These are phyloP conservation scores for Parafenestella ontariensis DNA, from an alignment of 2,329 filamentous ascomycete species.

Conservation along the genomic window DNA sequence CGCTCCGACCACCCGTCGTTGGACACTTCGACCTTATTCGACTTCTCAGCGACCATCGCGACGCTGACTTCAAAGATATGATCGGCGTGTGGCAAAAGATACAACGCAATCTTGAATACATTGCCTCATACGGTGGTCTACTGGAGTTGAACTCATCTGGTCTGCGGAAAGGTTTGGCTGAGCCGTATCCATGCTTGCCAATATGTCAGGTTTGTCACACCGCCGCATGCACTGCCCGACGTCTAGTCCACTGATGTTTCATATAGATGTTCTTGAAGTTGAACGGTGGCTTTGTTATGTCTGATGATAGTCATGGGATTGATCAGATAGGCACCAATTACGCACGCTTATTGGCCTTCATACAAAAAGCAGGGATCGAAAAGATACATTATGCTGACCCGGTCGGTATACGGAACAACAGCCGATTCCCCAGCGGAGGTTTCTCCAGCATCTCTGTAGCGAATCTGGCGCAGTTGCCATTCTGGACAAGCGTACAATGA, in stretches of 20 bases:
- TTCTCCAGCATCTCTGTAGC: constrained; percentile 44
- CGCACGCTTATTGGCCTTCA: constrained; percentile 70
- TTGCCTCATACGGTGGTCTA: constrained; percentile 77
- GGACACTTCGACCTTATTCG: constrained; percentile 95
- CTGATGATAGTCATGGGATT: constrained; percentile 91
- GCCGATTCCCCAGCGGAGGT: constrained; percentile 44
- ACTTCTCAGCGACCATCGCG: constrained; percentile 75
- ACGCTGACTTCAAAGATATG: constrained; percentile 65
- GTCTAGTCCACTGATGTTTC: constrained; percentile 23
- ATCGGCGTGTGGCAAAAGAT: constrained; percentile 75
- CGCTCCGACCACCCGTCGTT: constrained; percentile 76
- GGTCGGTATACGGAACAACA: constrained; percentile 30
- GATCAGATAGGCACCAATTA: constrained; percentile 91
- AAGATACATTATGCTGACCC: constrained; percentile 58
- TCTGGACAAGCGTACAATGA: constrained; percentile 35
- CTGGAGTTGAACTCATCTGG: constrained; percentile 90
- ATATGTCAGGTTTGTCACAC: constrained; percentile 73
- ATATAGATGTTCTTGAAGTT: constrained; percentile 72
- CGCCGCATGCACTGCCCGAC: constrained; percentile 16
- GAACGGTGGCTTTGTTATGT: constrained; percentile 85
- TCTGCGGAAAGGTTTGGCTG: constrained; percentile 84
- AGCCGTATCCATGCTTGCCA: constrained; percentile 83
- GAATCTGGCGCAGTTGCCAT: constrained; percentile 37
- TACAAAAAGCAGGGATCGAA: constrained; percentile 69
- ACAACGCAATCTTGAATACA: constrained; percentile 73